Conservation (phyloP, 495 filamentous ascomycete genomes). For the Annulohypoxylon bovei region DNA sequence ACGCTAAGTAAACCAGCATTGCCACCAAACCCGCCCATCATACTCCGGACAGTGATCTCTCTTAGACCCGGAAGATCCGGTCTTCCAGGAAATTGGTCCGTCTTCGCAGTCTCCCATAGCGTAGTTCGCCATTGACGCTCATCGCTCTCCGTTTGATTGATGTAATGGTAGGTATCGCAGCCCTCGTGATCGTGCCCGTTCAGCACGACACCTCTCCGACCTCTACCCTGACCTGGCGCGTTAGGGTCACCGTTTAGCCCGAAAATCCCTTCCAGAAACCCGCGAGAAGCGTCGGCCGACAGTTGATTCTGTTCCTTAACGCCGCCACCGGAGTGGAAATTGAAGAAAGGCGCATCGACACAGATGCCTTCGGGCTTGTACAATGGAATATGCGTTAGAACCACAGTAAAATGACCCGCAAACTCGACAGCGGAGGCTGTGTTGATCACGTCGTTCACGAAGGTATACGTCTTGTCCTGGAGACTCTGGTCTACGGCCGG, state of each 20-base stretch:
- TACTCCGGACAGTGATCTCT: constrained; percentile 94
- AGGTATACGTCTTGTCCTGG: constrained; percentile 76
- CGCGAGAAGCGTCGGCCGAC: constrained; percentile 68
- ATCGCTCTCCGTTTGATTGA: constrained; percentile 60
- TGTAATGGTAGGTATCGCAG: constrained; percentile 86
- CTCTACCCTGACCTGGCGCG: constrained; percentile 64
- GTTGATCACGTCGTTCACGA: constrained; percentile 76
- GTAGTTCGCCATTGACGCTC: constrained; percentile 60
- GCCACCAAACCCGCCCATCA: constrained; percentile 96
- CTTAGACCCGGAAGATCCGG: constrained; percentile 67
- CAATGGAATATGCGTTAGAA: constrained; percentile 92
- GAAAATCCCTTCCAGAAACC: constrained; percentile 80
- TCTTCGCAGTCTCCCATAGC: constrained; percentile 51
- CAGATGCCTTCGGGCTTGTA: constrained; percentile 86
- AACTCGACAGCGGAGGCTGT: constrained; percentile 74
- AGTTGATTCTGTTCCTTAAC: constrained; percentile 94
- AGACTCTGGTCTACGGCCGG: constrained; percentile 72
- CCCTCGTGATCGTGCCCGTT: constrained; percentile 96
- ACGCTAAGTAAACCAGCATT: constrained; percentile 86
- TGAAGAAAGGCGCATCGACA: constrained; percentile 82
- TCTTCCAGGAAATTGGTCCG: constrained; percentile 45
- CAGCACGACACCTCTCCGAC: constrained; percentile 74
- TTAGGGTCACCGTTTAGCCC: constrained; percentile 71
- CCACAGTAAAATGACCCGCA: constrained; percentile 73
- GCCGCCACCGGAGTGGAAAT: constrained; percentile 74